Conservation (phyloP, 2,329 filamentous ascomycete species). For the Cercospora zeae-maydis region DNA sequence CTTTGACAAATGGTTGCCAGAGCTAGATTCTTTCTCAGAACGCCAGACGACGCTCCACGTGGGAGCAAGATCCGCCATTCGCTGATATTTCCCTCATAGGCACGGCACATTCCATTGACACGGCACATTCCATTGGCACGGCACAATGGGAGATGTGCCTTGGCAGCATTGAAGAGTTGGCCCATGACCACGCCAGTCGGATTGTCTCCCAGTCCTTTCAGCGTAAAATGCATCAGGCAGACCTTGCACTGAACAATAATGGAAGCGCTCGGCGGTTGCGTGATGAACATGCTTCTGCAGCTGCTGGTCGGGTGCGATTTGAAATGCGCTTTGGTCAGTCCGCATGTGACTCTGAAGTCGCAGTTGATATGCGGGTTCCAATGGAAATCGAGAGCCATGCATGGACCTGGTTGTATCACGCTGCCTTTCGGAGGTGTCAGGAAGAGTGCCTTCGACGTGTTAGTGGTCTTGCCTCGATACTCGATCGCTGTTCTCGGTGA, state of each 20-base stretch:
- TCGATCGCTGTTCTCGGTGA: no score
- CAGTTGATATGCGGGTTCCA: neutral
- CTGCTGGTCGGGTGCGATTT: neutral
- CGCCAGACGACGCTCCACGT: no score
- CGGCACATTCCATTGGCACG: neutral
- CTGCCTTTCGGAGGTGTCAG: neutral
- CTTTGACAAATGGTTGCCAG: no score
- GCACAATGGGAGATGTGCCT: neutral
- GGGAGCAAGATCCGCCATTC: neutral
- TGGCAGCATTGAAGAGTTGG: neutral
- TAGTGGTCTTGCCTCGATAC: neutral
- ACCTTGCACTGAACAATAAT: neutral
- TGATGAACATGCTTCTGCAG: neutral
- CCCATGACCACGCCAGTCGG: neutral
- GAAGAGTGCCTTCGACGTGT: neutral
- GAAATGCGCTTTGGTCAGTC: neutral
- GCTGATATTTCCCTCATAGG: neutral
- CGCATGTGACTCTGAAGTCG: neutral
- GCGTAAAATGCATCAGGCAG: neutral
- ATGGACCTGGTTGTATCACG: neutral
- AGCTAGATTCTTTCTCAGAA: no score
- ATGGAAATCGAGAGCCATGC: neutral
- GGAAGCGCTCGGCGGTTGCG: neutral
- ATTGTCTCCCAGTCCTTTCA: neutral
- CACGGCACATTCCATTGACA: no score